A percentile compares a stretch with the other conserved stretches of the same genome.
These are phyloP conservation scores for Nemania sp. DNA, from an alignment of 2,329 filamentous ascomycete genomes.

Conservation along the genomic window DNA sequence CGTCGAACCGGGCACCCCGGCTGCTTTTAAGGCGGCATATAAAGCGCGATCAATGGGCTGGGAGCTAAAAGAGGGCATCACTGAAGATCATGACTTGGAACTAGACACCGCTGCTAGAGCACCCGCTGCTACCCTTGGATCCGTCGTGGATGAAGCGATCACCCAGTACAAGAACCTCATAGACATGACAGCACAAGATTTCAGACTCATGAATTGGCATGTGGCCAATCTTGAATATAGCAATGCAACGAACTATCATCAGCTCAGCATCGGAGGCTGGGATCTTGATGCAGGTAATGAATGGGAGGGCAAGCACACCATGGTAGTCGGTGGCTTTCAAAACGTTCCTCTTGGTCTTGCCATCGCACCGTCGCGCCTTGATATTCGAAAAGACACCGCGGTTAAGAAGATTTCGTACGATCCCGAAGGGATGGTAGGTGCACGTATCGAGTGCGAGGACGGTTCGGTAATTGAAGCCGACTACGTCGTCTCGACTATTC, in stretches of 20 bases:
- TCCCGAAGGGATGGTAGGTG: slow-evolving; percentile 60
- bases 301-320: slow-evolving; percentile 93
- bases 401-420: slow-evolving; percentile 80
- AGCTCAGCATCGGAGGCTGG: slow-evolving; percentile 90
- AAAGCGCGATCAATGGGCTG: slow-evolving; percentile 87
- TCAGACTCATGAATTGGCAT: slow-evolving; percentile 96
- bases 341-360: slow-evolving; percentile 90
- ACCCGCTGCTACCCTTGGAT: slow-evolving; percentile 81
- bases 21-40: slow-evolving; percentile 78
- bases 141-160: slow-evolving; percentile 93
- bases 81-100: slow-evolving; percentile 75
- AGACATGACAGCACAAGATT: slow-evolving; percentile 85
- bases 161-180: slow-evolving; percentile 86
- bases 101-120: slow-evolving; percentile 73
- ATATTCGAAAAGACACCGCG: slow-evolving; percentile 78
- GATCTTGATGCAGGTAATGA: slow-evolving; percentile 98
- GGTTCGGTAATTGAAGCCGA: slow-evolving; percentile 85
- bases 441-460: slow-evolving; percentile 79
- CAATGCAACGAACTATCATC: slow-evolving; percentile 88
- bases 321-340: slow-evolving; percentile 94
- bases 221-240: slow-evolving; percentile 98
- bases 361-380: slow-evolving; percentile 79
- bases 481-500: slow-evolving; percentile 88
- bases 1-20: slow-evolving; percentile 75
- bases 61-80: slow-evolving; percentile 74